Evolutionary conservation across 176 grass and related monocot species (phyloP).

Genomic region (Oryza brachyantha): DNA sequence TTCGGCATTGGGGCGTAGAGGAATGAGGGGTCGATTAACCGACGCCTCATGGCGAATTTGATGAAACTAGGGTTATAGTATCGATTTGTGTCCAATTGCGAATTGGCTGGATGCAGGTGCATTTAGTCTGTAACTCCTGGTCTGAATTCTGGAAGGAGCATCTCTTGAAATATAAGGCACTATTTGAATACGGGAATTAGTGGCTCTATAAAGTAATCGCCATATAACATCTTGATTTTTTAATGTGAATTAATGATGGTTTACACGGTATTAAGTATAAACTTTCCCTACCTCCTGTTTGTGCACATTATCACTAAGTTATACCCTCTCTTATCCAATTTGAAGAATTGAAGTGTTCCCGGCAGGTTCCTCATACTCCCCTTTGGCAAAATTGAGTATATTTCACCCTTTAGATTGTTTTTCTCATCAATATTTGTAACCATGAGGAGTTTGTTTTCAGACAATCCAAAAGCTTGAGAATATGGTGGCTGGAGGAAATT

Average conservation of each 20-base stretch:
- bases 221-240: background rate
- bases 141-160: background rate
- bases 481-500: slow-evolving; percentile 74
- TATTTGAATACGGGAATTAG: background rate
- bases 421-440: slow-evolving; percentile 27
- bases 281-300: background rate
- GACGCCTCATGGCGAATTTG: slow-evolving; percentile 12
- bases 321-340: background rate
- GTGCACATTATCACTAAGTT: background rate
- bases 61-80: slow-evolving; percentile 39
- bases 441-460: slow-evolving; percentile 21
- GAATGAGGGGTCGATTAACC: background rate
- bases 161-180: background rate
- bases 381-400: background rate
- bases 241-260: background rate
- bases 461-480: slow-evolving; percentile 67
- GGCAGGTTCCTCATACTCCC: background rate
- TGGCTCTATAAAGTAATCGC: background rate
- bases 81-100: background rate
- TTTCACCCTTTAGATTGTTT: background rate
- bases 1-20: background rate
- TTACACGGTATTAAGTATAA: background rate
- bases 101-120: background rate
- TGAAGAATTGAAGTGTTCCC: background rate
- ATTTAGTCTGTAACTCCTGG: background rate